Evolutionary conservation across 352 stramenopile species (phyloP).

Genomic region (Saprolegnia diclina): DNA sequence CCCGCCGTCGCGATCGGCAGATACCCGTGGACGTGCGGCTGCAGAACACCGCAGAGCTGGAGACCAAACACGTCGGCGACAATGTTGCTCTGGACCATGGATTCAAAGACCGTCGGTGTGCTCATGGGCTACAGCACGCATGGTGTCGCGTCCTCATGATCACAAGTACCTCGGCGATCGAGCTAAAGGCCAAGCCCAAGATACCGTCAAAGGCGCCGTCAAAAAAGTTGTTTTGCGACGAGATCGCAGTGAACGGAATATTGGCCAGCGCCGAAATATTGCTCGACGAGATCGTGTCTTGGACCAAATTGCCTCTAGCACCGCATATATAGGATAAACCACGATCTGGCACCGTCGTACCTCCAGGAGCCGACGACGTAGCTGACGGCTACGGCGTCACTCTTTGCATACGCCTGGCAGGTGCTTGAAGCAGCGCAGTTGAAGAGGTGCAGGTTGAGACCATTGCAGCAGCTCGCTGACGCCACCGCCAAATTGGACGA

Average conservation of each 20-base stretch:
- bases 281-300: slow-evolving; percentile 59
- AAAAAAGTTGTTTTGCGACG: slow-evolving; percentile 56
- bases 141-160: background rate
- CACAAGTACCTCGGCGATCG: slow-evolving; percentile 37
- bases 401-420: slow-evolving; percentile 37
- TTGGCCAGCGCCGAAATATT: slow-evolving; percentile 42
- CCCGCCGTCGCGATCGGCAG: slow-evolving; percentile 34
- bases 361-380: slow-evolving; percentile 76
- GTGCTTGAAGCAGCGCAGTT: slow-evolving; percentile 60
- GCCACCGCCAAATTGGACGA: slow-evolving; percentile 76
- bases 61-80: slow-evolving; percentile 61
- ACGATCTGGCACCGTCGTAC: background rate
- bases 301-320: slow-evolving; percentile 42
- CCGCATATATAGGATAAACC: background rate
- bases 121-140: slow-evolving; percentile 34
- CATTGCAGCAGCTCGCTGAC: slow-evolving; percentile 64
- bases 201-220: slow-evolving; percentile 69
- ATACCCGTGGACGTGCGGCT: slow-evolving; percentile 39
- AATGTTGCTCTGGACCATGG: slow-evolving; percentile 31
- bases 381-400: slow-evolving; percentile 46
- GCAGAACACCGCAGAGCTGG: slow-evolving; percentile 72
- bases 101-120: slow-evolving; percentile 60
- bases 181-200: slow-evolving; percentile 53
- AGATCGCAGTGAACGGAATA: slow-evolving; percentile 60
- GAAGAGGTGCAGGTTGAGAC: slow-evolving; percentile 55